phyloP scores from a whole-genome alignment of 306 rosid genomes.

The Lagenaria siceraria region DNA sequence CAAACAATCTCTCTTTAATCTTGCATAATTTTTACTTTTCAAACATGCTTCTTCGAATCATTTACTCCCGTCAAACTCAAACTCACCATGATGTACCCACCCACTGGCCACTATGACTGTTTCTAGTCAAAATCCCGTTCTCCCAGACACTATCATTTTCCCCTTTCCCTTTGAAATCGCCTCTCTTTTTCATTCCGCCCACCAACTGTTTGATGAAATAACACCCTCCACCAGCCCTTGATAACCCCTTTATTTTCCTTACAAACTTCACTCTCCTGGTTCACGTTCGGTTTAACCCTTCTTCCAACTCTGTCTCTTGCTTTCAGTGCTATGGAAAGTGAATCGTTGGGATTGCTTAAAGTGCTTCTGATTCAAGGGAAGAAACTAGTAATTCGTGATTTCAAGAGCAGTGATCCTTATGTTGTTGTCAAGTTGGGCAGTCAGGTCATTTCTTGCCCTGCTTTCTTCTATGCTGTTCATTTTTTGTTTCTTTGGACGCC shows the following conservation, averaged over 20 bases:
- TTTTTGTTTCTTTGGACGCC: not conserved
- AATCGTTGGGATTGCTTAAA: conserved; percentile 44
- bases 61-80: conserved; percentile 1
- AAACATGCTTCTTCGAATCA: not conserved
- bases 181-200: not conserved
- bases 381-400: conserved; percentile 80
- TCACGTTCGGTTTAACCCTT: not conserved
- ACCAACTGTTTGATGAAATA: not conserved
- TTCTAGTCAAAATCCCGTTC: conserved; percentile 1
- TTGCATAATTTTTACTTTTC: not conserved
- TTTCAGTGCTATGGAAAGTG: not conserved
- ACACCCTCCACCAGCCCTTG: not conserved
- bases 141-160: not conserved
- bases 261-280: not conserved
- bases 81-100: not conserved
- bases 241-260: not conserved
- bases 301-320: not conserved
- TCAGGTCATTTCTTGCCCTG: conserved; percentile 38
- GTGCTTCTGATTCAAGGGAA: conserved; percentile 72
- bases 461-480: not conserved
- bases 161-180: not conserved
- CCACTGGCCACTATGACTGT: not conserved
- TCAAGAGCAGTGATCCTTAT: conserved; percentile 95
- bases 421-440: conserved; percentile 80
- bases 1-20: not conserved